Conservation (phyloP, 805 yeast species). For the Teunomyces panamensis region DNA sequence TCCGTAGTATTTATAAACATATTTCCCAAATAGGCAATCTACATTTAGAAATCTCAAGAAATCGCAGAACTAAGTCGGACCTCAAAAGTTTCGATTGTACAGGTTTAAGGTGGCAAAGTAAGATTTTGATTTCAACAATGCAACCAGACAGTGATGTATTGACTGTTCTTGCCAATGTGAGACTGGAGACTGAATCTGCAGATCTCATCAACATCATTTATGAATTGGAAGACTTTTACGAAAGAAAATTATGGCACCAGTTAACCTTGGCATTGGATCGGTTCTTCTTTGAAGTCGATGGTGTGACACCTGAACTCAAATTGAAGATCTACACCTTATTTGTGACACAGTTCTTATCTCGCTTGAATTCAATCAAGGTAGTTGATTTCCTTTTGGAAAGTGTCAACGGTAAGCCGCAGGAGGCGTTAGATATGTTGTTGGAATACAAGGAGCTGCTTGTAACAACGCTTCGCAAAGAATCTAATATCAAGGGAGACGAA, state of each 20-base stretch:
- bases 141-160: slow-evolving; percentile 40
- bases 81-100: background rate
- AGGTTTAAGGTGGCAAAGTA: background rate
- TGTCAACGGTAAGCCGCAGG: slow-evolving; percentile 29
- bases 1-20: background rate
- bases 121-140: slow-evolving; percentile 31
- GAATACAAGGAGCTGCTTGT: slow-evolving; percentile 28
- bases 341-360: slow-evolving; percentile 61
- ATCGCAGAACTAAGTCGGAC: background rate
- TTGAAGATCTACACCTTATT: slow-evolving; percentile 69
- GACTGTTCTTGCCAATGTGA: slow-evolving; percentile 54
- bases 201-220: slow-evolving; percentile 61
- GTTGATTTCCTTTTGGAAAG: slow-evolving; percentile 68
- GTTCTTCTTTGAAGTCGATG: slow-evolving; percentile 43
- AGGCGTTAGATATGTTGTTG: slow-evolving; percentile 35
- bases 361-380: slow-evolving; percentile 74
- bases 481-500: slow-evolving; percentile 25
- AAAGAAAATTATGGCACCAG: slow-evolving; percentile 93
- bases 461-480: slow-evolving; percentile 24
- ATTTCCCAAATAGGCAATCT: slow-evolving; percentile 9
- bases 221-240: slow-evolving; percentile 79
- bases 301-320: slow-evolving; percentile 51
- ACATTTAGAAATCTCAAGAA: background rate
- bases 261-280: slow-evolving; percentile 64
- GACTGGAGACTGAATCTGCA: slow-evolving; percentile 58